Evolutionary conservation across 2,329 filamentous ascomycete genomes (phyloP).

Genomic region (Coniella lustricola): DNA sequence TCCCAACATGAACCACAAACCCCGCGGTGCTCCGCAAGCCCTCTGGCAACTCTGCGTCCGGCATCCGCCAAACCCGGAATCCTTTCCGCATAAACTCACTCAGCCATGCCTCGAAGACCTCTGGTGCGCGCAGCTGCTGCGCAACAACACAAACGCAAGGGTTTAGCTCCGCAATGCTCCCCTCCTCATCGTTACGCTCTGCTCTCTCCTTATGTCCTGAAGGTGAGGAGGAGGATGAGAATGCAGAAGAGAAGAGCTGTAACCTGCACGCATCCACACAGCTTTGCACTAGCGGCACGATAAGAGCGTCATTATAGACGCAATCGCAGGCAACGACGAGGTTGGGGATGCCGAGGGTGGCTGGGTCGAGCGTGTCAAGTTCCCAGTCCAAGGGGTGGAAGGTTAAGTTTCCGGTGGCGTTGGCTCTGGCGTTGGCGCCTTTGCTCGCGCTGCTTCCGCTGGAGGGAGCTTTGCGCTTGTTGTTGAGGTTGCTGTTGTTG

Average conservation of each 20-base stretch:
- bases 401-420: too few species aligned
- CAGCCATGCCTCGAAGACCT: slow-evolving; percentile 81
- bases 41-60: slow-evolving; percentile 52
- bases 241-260: slow-evolving; percentile 24
- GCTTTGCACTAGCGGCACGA: slow-evolving; percentile 74
- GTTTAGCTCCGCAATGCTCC: background rate
- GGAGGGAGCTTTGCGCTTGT: background rate
- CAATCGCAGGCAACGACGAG: slow-evolving; percentile 82
- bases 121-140: slow-evolving; percentile 78
- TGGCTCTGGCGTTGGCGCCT: too few species aligned
- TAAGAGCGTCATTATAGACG: slow-evolving; percentile 85
- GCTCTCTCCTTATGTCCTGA: slow-evolving; percentile 1
- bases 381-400: slow-evolving; percentile 80
- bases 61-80: slow-evolving; percentile 73
- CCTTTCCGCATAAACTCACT: slow-evolving; percentile 49
- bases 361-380: slow-evolving; percentile 46
- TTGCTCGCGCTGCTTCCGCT: background rate
- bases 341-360: slow-evolving; percentile 42
- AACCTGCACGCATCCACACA: slow-evolving; percentile 68
- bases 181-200: slow-evolving; percentile 14
- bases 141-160: slow-evolving; percentile 74
- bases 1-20: slow-evolving; percentile 75
- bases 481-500: background rate
- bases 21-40: slow-evolving; percentile 59
- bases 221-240: too few species aligned